Evolutionary conservation across 495 filamentous ascomycete genomes (phyloP).

Genomic region (Xylaria venustula): DNA sequence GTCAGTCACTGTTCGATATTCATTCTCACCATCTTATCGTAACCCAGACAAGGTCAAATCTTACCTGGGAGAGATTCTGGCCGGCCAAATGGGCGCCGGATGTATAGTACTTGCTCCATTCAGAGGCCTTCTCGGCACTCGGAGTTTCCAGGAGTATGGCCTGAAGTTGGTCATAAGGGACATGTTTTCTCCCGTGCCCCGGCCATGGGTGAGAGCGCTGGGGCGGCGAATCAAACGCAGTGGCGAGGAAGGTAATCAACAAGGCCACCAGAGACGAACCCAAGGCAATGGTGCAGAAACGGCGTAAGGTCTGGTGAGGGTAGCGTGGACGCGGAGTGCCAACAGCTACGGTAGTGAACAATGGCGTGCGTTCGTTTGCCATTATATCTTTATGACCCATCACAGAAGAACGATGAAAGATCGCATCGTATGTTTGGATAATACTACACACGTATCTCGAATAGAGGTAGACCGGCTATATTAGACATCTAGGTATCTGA

Average conservation of each 20-base stretch:
- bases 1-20: neutral
- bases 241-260: slow-evolving; percentile 60
- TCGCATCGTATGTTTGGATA: neutral
- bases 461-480: neutral
- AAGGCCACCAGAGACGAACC: slow-evolving; percentile 55
- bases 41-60: neutral
- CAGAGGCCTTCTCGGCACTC: slow-evolving; percentile 60
- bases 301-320: slow-evolving; percentile 65
- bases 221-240: slow-evolving; percentile 45
- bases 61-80: slow-evolving; percentile 69
- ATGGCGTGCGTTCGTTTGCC: slow-evolving; percentile 60
- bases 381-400: slow-evolving; percentile 32
- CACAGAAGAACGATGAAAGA: neutral
- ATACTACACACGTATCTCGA: too few species aligned
- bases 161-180: slow-evolving; percentile 66
- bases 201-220: slow-evolving; percentile 44
- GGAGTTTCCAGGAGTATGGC: slow-evolving; percentile 71
- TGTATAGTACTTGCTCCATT: slow-evolving; percentile 93
- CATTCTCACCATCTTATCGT: neutral
- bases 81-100: slow-evolving; percentile 84
- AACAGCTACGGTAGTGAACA: slow-evolving; percentile 58
- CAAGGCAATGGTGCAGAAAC: slow-evolving; percentile 68
- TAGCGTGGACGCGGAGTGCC: slow-evolving; percentile 59
- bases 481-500: neutral
- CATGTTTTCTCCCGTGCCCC: slow-evolving; percentile 31